A percentile compares a stretch with the other conserved stretches of the same genome.
Evolutionary conservation across 2,329 filamentous ascomycete genomes (phyloP).

Genomic region (Verticillium albo-atrum): DNA sequence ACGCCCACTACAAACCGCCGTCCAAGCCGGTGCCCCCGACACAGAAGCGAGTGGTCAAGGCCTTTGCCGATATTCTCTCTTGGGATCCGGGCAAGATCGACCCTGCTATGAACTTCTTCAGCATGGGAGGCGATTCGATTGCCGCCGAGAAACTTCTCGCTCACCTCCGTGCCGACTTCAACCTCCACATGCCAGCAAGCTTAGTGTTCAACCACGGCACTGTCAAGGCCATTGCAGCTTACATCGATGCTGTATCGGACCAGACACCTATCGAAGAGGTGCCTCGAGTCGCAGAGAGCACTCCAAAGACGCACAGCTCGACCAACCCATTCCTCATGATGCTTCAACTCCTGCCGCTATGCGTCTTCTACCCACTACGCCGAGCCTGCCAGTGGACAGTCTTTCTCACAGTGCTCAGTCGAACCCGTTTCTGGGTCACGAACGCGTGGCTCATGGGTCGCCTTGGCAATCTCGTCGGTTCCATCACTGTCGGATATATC

Average conservation of each 20-base stretch:
- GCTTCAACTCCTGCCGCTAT: conserved; percentile 45
- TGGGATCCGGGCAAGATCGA: conserved; percentile 33
- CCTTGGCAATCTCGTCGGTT: conserved; percentile 42
- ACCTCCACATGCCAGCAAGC: conserved; percentile 43
- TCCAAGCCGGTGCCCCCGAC: conserved; percentile 14
- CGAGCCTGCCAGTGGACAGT: conserved; percentile 47
- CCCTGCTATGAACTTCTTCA: conserved; percentile 43
- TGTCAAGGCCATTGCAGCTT: conserved; percentile 31
- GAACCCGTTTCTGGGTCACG: conserved; percentile 32
- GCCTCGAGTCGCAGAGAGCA: neutral
- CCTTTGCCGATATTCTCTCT: conserved; percentile 41
- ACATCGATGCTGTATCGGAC: conserved; percentile 27
- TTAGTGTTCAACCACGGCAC: conserved; percentile 45
- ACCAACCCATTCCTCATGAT: conserved; percentile 43
- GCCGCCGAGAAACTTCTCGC: conserved; percentile 48
- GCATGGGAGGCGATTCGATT: conserved; percentile 50
- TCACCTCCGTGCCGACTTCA: conserved; percentile 42
- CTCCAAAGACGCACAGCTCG: conserved; percentile 38
- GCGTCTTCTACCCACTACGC: conserved; percentile 44
- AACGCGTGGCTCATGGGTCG: conserved; percentile 35
- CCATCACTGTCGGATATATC: conserved; percentile 36
- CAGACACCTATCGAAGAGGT: conserved; percentile 8
- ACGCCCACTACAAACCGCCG: conserved; percentile 5
- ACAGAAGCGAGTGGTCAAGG: conserved; percentile 33
- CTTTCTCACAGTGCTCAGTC: conserved; percentile 43